These are phyloP conservation scores for sorghum (Sorghum bicolor) DNA, from an alignment of 176 grass and related monocot genomes.

Conservation along the genomic window DNA sequence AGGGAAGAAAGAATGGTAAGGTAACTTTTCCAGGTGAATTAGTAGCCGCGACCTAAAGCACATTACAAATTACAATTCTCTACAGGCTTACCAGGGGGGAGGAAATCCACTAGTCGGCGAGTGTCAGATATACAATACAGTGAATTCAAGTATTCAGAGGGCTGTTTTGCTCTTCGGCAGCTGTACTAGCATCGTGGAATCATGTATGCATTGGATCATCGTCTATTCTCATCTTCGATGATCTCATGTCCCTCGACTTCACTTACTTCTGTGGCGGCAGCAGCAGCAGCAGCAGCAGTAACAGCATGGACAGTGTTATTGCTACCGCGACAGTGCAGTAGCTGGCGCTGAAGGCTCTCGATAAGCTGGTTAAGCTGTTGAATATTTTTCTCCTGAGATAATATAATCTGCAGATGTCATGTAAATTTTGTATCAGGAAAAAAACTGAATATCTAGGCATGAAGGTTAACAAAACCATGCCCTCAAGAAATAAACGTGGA, in stretches of 20 bases:
- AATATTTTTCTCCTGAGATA: constrained; percentile 74
- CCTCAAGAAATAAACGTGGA: neutral
- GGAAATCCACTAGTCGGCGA: neutral
- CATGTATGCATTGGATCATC: neutral
- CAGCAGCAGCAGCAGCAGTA: neutral
- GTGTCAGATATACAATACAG: constrained; percentile 19
- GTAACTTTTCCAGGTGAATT: constrained; percentile 33
- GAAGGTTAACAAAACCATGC: neutral
- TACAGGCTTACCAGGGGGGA: neutral
- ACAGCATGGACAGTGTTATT: constrained; percentile 45
- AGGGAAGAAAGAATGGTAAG: constrained; percentile 24
- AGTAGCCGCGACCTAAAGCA: constrained; percentile 22
- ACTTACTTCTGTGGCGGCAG: constrained; percentile 31
- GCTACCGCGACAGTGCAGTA: constrained; percentile 66
- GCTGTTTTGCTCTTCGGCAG: constrained; percentile 10
- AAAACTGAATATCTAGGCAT: neutral
- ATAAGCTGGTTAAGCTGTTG: constrained; percentile 68
- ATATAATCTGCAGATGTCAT: constrained; percentile 53
- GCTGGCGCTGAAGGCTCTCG: constrained; percentile 68
- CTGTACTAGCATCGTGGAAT: constrained; percentile 26
- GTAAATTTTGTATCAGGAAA: neutral
- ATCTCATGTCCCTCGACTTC: constrained; percentile 48
- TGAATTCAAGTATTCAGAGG: neutral
- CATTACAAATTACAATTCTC: constrained; percentile 30
- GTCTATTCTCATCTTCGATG: constrained; percentile 41